phyloP scores from a whole-genome alignment of 1,284 basidiomycete genomes.

The Cutaneotrichosporon sp. region DNA sequence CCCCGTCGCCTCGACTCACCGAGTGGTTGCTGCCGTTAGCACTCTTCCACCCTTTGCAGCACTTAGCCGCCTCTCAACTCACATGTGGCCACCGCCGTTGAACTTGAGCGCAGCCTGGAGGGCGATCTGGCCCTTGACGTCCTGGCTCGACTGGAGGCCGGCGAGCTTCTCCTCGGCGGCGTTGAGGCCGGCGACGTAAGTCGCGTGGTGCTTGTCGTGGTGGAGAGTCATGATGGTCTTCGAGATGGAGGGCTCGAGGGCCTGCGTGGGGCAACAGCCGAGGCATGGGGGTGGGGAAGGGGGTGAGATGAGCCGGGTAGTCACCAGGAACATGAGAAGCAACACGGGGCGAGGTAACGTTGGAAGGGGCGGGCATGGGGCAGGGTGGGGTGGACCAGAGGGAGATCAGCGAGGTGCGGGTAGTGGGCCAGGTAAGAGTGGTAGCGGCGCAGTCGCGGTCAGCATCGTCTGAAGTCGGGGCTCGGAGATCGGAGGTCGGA shows the following conservation, averaged over 20 bases:
- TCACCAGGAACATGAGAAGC: neutral
- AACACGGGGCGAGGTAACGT: neutral
- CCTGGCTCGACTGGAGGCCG: conserved; percentile 58
- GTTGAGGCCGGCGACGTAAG: conserved; percentile 88
- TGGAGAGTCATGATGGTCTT: conserved; percentile 87
- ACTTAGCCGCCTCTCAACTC: conserved; percentile 16
- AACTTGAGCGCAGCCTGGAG: conserved; percentile 86
- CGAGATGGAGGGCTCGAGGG: conserved; percentile 61
- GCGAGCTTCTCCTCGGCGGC: conserved; percentile 83
- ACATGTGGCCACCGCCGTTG: conserved; percentile 77
- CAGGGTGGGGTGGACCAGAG: conserved; percentile 3
- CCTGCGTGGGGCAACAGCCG: conserved; percentile 35
- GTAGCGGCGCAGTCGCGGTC: neutral
- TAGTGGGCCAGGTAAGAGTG: neutral
- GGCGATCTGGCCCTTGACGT: conserved; percentile 75
- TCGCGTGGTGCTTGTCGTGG: conserved; percentile 94
- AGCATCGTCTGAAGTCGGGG: neutral
- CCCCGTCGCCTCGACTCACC: conserved; percentile 25
- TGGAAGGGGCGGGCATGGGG: neutral
- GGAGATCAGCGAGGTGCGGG: neutral
- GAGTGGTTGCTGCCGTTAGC: conserved; percentile 45
- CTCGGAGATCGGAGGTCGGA: neutral
- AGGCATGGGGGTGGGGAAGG: neutral
- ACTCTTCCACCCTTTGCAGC: no score
- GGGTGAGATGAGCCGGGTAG: neutral